Evolutionary conservation across 176 grass and related monocot species (phyloP).

Genomic region (Lolium rigidum): DNA sequence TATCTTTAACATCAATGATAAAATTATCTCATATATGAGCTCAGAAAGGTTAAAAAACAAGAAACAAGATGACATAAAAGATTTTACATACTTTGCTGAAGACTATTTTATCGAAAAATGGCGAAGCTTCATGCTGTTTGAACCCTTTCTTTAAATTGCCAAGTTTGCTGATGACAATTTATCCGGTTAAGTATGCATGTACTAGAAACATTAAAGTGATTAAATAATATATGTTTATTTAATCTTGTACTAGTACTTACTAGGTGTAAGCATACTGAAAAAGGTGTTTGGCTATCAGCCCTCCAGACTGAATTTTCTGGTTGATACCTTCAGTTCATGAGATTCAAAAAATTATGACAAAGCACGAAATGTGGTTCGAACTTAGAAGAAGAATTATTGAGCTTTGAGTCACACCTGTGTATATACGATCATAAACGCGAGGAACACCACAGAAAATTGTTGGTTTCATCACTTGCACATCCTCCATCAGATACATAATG

Average conservation of each 20-base stretch:
- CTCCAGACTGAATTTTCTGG: conserved; percentile 80
- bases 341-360: conserved; percentile 28
- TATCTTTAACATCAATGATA: conserved; percentile 49
- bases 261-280: conserved; percentile 92
- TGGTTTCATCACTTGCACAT: conserved; percentile 87
- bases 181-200: conserved; percentile 1
- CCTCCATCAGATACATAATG: conserved; percentile 89
- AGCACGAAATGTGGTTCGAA: background rate
- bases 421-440: conserved; percentile 94
- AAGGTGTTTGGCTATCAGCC: conserved; percentile 65
- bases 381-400: conserved; percentile 9
- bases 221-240: background rate
- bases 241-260: conserved; percentile 54
- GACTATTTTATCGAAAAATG: conserved; percentile 88
- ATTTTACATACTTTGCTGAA: conserved; percentile 69
- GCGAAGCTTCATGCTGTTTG: conserved; percentile 92
- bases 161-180: conserved; percentile 63
- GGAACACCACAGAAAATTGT: conserved; percentile 97
- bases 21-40: background rate
- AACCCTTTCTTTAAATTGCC: conserved; percentile 72
- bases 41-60: conserved; percentile 5
- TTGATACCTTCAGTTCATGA: conserved; percentile 74
- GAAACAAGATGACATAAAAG: background rate
- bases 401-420: conserved; percentile 57
- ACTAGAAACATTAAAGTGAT: background rate